phyloP scores from a whole-genome alignment of 2,329 filamentous ascomycete genomes.

The Colletotrichum sp. region DNA sequence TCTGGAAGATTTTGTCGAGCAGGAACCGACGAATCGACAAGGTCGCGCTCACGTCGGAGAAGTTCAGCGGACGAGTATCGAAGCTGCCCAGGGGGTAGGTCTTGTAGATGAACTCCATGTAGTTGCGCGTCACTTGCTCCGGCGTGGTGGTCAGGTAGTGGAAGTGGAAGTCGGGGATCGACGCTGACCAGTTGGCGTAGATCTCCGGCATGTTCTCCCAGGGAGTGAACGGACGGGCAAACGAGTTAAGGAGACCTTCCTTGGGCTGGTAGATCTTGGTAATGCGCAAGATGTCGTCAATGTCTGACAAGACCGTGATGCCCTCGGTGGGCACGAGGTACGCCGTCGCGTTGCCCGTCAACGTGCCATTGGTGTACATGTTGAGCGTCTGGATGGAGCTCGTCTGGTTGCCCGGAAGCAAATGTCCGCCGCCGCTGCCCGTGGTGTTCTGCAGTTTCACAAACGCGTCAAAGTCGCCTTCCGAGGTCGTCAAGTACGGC shows the following conservation, averaged over 20 bases:
- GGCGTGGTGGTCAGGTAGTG: conserved; percentile 84
- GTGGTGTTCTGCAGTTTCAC: conserved; percentile 65
- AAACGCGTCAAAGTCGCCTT: conserved; percentile 79
- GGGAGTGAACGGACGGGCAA: conserved; percentile 70
- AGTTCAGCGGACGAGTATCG: conserved; percentile 80
- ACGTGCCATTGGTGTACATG: conserved; percentile 68
- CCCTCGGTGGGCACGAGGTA: conserved; percentile 76
- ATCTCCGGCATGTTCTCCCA: conserved; percentile 85
- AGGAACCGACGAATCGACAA: conserved; percentile 74
- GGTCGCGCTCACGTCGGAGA: conserved; percentile 76
- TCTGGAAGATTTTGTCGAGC: conserved; percentile 74
- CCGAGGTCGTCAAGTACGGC: conserved; percentile 67
- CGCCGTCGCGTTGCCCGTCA: conserved; percentile 75
- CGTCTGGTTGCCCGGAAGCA: conserved; percentile 70
- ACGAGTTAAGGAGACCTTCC: conserved; percentile 78
- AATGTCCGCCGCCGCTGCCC: conserved; percentile 48
- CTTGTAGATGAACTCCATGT: conserved; percentile 82
- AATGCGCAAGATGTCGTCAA: conserved; percentile 81
- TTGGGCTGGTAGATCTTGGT: conserved; percentile 82
- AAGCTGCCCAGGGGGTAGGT: conserved; percentile 80
- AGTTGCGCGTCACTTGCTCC: conserved; percentile 77
- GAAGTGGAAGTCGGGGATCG: conserved; percentile 73
- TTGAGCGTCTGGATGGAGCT: conserved; percentile 70
- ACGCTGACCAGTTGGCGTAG: conserved; percentile 76
- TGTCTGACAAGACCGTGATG: conserved; percentile 76